phyloP scores from a whole-genome alignment of 148 eudicot genomes.

The Rhododendron vialii region DNA sequence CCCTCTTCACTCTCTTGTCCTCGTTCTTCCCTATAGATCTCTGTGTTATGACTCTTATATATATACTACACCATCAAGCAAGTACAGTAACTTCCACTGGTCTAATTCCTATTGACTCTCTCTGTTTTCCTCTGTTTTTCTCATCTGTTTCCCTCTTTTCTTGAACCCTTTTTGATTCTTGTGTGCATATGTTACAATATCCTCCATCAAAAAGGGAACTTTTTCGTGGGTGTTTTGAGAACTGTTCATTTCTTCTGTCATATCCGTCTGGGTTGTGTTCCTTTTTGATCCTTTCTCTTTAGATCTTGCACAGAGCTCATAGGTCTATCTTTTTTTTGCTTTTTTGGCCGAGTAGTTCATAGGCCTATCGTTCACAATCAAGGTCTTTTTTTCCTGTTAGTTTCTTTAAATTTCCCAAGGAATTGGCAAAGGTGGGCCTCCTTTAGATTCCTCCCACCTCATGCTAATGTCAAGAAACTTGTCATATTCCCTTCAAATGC shows the following conservation, averaged over 20 bases:
- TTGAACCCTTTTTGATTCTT: neutral
- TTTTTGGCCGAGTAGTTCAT: neutral
- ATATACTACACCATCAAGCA: neutral
- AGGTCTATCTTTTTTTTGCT: neutral
- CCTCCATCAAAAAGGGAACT: neutral
- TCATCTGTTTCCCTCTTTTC: neutral
- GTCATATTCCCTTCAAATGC: conserved; percentile 24
- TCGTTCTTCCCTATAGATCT: conserved; percentile 2
- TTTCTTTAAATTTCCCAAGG: conserved; percentile 18
- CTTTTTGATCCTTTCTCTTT: conserved; percentile 1
- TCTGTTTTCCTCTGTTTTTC: conserved; percentile 1
- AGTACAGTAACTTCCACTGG: neutral
- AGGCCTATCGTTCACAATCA: neutral
- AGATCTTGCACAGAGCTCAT: conserved; percentile 13
- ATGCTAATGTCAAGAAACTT: conserved; percentile 24
- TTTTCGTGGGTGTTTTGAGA: neutral
- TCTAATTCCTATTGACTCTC: neutral
- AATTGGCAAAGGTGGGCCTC: conserved; percentile 31
- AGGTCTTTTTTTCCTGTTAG: conserved; percentile 18
- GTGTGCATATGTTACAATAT: neutral
- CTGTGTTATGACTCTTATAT: neutral
- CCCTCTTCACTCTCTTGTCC: neutral
- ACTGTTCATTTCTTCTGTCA: neutral
- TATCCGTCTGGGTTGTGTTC: conserved; percentile 7
- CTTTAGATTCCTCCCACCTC: conserved; percentile 30